Evolutionary conservation across 306 rosid genomes (phyloP), one percentile per base, ranked within the genome.

Genomic region (Prunus persica): DNA sequence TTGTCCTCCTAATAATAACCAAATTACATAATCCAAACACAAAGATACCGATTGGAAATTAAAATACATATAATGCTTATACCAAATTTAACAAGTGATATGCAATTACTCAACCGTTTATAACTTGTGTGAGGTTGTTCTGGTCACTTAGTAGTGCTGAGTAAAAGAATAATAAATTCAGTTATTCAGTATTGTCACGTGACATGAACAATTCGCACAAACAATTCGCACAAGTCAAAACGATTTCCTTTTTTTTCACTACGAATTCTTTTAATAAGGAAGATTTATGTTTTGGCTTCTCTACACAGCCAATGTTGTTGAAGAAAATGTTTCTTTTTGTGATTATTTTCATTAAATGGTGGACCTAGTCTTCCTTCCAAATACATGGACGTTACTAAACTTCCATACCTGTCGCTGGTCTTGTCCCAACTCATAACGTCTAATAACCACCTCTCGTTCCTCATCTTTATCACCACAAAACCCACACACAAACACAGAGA

Each of bases 401-500:
- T 6, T 6, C 66, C 22, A 14, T 41, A 0, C 34, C 7, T 6
- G 18, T 12, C 16, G 18, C 24, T 67, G 3, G 8, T 13, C 8
- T 24, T n/a, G 47, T 49, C 83, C 63, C 28, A 5, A 15, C 55
- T 46, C 66, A 18, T 38, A 60, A 51, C 30, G 58, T n/a, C 41
- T 0, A 41, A 51, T 71, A 18, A 63, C 79, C 25, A 34, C 97
- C 94, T 72, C 89, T 80, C 88, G 34, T 86, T 90, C 88, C 84
- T 83, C 83, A 89, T 87, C 91, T 69, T 67, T 28, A 74, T 63
- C 76, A 46, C 70, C 69, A 8, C 24, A 3, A 54, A 43, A 32
- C 75, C 70, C 22, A 45, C 50, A 34, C 54, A 28, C 34, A 22
- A 5, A 71, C 30, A 47, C 54, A 41, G 19, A 67, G 11, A 9